phyloP scores from a whole-genome alignment of 2,329 filamentous ascomycete species.

The Hypoxylon sp. region DNA sequence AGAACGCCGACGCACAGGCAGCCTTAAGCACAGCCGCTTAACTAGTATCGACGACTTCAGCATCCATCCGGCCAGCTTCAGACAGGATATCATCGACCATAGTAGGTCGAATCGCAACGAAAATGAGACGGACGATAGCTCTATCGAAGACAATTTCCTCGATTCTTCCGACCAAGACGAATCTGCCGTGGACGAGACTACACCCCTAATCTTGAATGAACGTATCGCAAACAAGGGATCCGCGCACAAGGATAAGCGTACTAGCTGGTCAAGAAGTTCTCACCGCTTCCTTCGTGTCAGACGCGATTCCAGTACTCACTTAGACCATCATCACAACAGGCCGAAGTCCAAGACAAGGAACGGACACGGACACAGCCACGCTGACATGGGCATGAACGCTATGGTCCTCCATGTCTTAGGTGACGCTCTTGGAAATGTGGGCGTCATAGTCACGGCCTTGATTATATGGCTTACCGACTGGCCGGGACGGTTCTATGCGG shows the following conservation, averaged over 20 bases:
- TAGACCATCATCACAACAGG: constrained; percentile 84
- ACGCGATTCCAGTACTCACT: constrained; percentile 72
- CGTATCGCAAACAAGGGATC: constrained; percentile 51
- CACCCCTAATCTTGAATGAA: constrained; percentile 56
- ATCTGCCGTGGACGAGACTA: constrained; percentile 56
- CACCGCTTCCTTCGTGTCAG: constrained; percentile 54
- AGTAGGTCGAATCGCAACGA: constrained; percentile 74
- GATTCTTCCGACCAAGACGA: constrained; percentile 54
- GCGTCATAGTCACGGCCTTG: constrained; percentile 85
- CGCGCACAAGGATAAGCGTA: constrained; percentile 51
- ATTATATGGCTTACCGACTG: constrained; percentile 93
- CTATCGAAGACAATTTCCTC: constrained; percentile 65
- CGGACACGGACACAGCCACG: constrained; percentile 82
- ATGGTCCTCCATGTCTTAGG: constrained; percentile 84
- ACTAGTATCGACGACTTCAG: constrained; percentile 80
- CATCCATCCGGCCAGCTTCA: constrained; percentile 90
- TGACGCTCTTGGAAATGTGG: constrained; percentile 88
- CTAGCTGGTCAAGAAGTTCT: constrained; percentile 43
- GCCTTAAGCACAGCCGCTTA: constrained; percentile 70
- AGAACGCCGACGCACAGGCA: constrained; percentile 64
- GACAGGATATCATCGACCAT: constrained; percentile 93
- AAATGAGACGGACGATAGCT: constrained; percentile 65
- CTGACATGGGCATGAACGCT: constrained; percentile 95
- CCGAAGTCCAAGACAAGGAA: constrained; percentile 67
- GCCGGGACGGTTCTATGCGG: constrained; percentile 86